phyloP scores from a whole-genome alignment of 2,329 filamentous ascomycete genomes.

The Neofusicoccum ribis region DNA sequence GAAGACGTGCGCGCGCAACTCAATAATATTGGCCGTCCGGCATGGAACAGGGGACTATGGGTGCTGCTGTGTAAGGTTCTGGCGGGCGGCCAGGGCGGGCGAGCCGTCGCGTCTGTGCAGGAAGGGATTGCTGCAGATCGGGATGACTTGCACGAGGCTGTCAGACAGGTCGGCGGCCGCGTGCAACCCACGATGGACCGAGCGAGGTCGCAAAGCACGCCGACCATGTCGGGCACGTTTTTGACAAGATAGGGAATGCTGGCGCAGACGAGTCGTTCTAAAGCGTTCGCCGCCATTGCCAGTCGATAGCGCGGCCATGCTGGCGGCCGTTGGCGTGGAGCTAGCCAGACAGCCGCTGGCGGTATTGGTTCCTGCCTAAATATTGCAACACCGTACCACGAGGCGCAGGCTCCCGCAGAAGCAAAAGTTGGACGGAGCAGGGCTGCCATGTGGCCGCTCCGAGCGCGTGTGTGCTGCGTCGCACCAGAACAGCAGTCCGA shows the following conservation, averaged over 20 bases:
- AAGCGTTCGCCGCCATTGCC: background rate
- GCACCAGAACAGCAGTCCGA: background rate
- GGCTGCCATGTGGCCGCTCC: slow-evolving; percentile 16
- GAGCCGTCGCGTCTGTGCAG: slow-evolving; percentile 16
- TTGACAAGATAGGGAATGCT: slow-evolving; percentile 15
- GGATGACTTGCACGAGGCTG: slow-evolving; percentile 20
- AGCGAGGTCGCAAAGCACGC: background rate
- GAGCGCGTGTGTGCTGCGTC: background rate
- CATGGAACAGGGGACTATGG: slow-evolving; percentile 9
- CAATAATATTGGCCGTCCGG: slow-evolving; percentile 1
- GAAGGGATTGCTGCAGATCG: slow-evolving; percentile 16
- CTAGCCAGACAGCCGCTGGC: background rate
- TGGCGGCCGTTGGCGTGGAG: slow-evolving; percentile 4
- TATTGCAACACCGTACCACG: slow-evolving; percentile 8
- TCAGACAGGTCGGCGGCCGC: background rate
- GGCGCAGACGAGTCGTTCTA: slow-evolving; percentile 2
- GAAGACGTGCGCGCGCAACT: slow-evolving; percentile 13
- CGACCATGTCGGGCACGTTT: slow-evolving; percentile 2
- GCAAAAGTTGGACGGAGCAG: slow-evolving; percentile 5
- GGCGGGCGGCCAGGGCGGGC: background rate
- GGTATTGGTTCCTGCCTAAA: slow-evolving; percentile 7
- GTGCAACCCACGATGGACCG: slow-evolving; percentile 1
- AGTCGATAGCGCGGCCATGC: slow-evolving; percentile 8
- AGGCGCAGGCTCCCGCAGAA: slow-evolving; percentile 15
- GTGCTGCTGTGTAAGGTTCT: background rate